Base-by-base conservation (phyloP, 2,329 filamentous ascomycete species). In the Pseudogymnoascus sp. region DNA sequence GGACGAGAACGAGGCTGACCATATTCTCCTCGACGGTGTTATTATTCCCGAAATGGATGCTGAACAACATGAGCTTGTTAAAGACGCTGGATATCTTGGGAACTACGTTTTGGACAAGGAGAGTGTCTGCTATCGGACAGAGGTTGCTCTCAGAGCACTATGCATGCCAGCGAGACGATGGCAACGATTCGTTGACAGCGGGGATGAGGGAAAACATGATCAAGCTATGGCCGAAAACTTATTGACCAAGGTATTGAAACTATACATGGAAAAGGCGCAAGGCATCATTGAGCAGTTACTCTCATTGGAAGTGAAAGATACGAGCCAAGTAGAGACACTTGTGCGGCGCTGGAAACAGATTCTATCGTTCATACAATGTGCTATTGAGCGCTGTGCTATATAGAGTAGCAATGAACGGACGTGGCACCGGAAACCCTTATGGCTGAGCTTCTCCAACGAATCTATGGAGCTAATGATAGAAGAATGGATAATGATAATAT, bases 51-150 rank as follows among this genome's bases (percentile, higher is more conserved):
- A 66, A 12, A 63, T 74, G 6, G 65, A 59, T 34, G 41, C 58
- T 2, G 50, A 59, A 1, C 75, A 79, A 65, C 74, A 67, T 61
- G 67, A 69, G 6, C 64, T 67, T 35, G 72, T 85, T 14, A 73
- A 79, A 43, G 76, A 77, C 1, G 69, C 63, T 0, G 77, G 77
- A 1, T 84, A 82, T 66, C 71, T 80, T 64, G 80, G 77, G 0
- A 74, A 74, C 3, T 85, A 82, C 65, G 73, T 78, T 60, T 70
- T 84, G 5, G 82, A 84, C 65, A 65, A 70, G 2, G 71, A 77
- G 8, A 76, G 71, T 5, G 76, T 79, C 11, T 85, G 82, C 67
- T 79, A 84, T 67, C 73, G 81, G 14, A 83, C 82, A 1, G 77
- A 84, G 67, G 79, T 82, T 9, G 82, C 80, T 4, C 65, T 83